phyloP scores from a whole-genome alignment of 345 rosid genomes.

The Melastoma malabathricum region DNA sequence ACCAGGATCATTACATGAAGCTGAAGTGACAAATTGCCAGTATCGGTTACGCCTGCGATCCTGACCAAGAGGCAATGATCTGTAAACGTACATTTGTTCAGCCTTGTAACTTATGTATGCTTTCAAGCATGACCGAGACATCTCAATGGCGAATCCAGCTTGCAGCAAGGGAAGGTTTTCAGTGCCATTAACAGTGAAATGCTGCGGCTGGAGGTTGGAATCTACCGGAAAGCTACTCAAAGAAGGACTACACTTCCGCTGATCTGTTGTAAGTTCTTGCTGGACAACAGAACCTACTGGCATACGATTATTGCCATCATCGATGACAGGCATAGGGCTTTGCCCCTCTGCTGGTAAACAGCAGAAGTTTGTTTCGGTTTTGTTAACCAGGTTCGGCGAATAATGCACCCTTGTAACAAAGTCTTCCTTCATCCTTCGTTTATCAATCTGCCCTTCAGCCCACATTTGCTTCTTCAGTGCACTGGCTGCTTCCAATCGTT shows the following conservation, averaged over 20 bases:
- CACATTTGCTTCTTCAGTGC: slow-evolving; percentile 86
- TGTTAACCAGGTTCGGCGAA: slow-evolving; percentile 30
- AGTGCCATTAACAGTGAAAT: slow-evolving; percentile 23
- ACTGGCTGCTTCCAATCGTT: slow-evolving; percentile 81
- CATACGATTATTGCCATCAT: slow-evolving; percentile 17
- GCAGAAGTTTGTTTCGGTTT: slow-evolving; percentile 26
- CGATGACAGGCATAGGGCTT: slow-evolving; percentile 27
- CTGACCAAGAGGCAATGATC: slow-evolving; percentile 83
- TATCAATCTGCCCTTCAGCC: slow-evolving; percentile 85
- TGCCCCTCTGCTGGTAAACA: slow-evolving; percentile 26
- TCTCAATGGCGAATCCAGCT: slow-evolving; percentile 47
- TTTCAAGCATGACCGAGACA: slow-evolving; percentile 58
- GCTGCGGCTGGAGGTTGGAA: slow-evolving; percentile 39
- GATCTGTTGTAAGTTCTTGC: slow-evolving; percentile 29
- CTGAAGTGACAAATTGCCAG: slow-evolving; percentile 70
- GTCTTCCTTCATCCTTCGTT: slow-evolving; percentile 70
- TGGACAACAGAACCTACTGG: slow-evolving; percentile 19
- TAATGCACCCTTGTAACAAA: slow-evolving; percentile 29
- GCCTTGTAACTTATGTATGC: slow-evolving; percentile 70
- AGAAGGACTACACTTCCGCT: slow-evolving; percentile 19
- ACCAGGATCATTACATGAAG: slow-evolving; percentile 67
- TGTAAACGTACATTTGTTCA: slow-evolving; percentile 56
- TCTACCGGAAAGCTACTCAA: slow-evolving; percentile 3
- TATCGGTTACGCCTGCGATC: slow-evolving; percentile 85
- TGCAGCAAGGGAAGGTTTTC: slow-evolving; percentile 50